A percentile compares a stretch with the other conserved stretches of the same genome.
phyloP scores from a whole-genome alignment of 2,329 filamentous ascomycete genomes.

The Claviceps spartinae region DNA sequence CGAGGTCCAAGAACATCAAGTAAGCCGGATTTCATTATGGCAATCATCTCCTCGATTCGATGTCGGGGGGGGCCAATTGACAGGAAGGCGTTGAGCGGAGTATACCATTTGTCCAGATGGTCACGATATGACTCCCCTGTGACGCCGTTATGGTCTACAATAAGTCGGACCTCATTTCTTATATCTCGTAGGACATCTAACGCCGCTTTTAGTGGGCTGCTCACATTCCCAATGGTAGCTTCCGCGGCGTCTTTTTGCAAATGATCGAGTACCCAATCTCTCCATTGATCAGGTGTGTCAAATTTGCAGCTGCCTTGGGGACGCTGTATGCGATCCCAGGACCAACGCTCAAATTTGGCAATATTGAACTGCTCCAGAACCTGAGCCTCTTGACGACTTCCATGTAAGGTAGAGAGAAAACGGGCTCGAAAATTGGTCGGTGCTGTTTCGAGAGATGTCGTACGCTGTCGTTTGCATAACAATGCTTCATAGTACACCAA shows the following conservation, averaged over 20 bases:
- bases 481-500: slow-evolving; percentile 4
- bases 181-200: slow-evolving; percentile 5
- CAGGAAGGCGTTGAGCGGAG: slow-evolving; percentile 4
- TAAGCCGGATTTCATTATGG: slow-evolving; percentile 2
- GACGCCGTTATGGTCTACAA: slow-evolving; percentile 5
- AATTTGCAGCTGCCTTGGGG: neutral
- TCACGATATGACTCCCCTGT: slow-evolving; percentile 2
- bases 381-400: slow-evolving; percentile 1
- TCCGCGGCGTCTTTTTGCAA: slow-evolving; percentile 1
- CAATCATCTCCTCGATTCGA: slow-evolving; percentile 5
- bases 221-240: slow-evolving; percentile 1
- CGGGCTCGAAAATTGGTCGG: neutral
- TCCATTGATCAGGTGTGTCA: neutral
- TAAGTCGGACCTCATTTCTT: slow-evolving; percentile 4
- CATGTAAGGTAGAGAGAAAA: neutral
- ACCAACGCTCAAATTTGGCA: slow-evolving; percentile 1
- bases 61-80: slow-evolving; percentile 4
- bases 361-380: slow-evolving; percentile 3
- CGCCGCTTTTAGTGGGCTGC: slow-evolving; percentile 3
- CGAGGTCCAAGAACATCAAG: slow-evolving; percentile 4
- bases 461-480: neutral
- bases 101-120: slow-evolving; percentile 5
- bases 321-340: slow-evolving; percentile 4
- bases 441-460: neutral
- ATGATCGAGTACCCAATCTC: slow-evolving; percentile 2